Conservation (phyloP, 352 stramenopile genomes). For the Globisporangium polare region DNA sequence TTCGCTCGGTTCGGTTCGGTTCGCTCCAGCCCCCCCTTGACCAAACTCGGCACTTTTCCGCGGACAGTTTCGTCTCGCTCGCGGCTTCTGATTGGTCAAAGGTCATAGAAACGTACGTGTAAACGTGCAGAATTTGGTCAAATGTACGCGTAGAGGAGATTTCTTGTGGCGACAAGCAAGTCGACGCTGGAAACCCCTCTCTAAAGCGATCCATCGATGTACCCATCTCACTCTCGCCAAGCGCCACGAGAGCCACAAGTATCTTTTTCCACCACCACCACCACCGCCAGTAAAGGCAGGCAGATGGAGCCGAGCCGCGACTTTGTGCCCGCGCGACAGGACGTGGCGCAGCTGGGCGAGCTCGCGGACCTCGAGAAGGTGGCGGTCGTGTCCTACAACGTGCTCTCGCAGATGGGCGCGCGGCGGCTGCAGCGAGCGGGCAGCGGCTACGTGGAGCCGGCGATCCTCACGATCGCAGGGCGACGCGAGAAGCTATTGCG, state of each 20-base stretch:
- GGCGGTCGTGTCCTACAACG: conserved; percentile 75
- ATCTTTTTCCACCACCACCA: too few relatives aligned
- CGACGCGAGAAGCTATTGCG: conserved; percentile 51
- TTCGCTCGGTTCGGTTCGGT: not conserved
- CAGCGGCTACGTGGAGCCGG: conserved; percentile 41
- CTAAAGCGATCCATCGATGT: too few relatives aligned
- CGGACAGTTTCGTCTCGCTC: too few relatives aligned
- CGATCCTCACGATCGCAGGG: conserved; percentile 51
- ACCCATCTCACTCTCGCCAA: too few relatives aligned
- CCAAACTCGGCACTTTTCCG: not conserved
- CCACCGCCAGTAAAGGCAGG: too few relatives aligned
- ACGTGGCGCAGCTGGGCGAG: conserved; percentile 37
- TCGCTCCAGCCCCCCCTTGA: not conserved
- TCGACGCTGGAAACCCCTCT: too few relatives aligned
- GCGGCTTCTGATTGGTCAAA: too few relatives aligned
- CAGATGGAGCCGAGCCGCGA: conserved; percentile 17
- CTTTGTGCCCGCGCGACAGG: conserved; percentile 40
- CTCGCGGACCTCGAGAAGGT: conserved; percentile 58
- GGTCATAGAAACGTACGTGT: too few relatives aligned
- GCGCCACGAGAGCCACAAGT: too few relatives aligned
- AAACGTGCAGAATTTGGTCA: too few relatives aligned
- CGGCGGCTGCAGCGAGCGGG: conserved; percentile 39
- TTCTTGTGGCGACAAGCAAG: too few relatives aligned
- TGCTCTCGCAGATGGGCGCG: conserved; percentile 78
- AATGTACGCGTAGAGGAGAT: too few relatives aligned